phyloP scores from a whole-genome alignment of 768 basidiomycete genomes.

The Scleroderma citrinum region DNA sequence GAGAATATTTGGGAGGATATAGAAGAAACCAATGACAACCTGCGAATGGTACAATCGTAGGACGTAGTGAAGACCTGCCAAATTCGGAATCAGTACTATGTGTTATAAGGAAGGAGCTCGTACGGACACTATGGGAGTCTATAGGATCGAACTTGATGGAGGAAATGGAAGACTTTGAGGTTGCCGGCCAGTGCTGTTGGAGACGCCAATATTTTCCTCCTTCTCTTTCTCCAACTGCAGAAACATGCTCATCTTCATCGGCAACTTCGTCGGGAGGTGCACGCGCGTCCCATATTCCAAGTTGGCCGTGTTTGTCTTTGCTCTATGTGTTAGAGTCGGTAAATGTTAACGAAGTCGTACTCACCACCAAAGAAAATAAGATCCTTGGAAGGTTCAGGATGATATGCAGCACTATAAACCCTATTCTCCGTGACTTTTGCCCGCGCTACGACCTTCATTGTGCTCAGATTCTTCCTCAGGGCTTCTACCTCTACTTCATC shows the following conservation, averaged over 20 bases:
- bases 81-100: not conserved
- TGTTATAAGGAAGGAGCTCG: not conserved
- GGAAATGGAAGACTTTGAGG: conserved; percentile 73
- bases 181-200: conserved; percentile 81
- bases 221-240: conserved; percentile 37
- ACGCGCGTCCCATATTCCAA: conserved; percentile 84
- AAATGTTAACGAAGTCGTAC: not conserved
- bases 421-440: conserved; percentile 77
- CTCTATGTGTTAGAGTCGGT: conserved; percentile 1
- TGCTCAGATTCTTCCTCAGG: conserved; percentile 48
- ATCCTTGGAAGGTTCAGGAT: conserved; percentile 75
- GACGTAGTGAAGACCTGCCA: conserved; percentile 71
- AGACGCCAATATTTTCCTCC: conserved; percentile 77
- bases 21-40: conserved; percentile 66
- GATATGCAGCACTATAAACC: conserved; percentile 74
- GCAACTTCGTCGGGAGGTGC: conserved; percentile 58
- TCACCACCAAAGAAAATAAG: conserved; percentile 83
- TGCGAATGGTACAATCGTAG: conserved; percentile 76
- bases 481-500: conserved; percentile 46
- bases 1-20: conserved; percentile 65
- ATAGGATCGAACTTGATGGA: conserved; percentile 72
- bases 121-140: conserved; percentile 62
- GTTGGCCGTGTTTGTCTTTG: conserved; percentile 73
- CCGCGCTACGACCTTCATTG: conserved; percentile 61
- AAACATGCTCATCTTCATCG: conserved; percentile 57